Evolutionary conservation across 2,329 filamentous ascomycete species (phyloP), one percentile per base, ranked within the genome.

Genomic region (Aureobasidium sp.): DNA sequence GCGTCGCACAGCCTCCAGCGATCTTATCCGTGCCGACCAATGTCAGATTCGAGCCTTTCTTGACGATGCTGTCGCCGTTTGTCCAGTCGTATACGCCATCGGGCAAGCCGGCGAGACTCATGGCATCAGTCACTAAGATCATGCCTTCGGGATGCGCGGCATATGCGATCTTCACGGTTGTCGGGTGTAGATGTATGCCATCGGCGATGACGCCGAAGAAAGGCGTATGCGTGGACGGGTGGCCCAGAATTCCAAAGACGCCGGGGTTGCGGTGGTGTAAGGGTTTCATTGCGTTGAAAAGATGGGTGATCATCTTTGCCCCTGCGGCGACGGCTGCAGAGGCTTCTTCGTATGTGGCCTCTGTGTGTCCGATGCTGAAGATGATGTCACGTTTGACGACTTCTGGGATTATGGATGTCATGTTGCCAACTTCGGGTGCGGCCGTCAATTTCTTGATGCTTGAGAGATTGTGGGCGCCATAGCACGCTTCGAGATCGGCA

Each of bases 221-320:
- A 0, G 90, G 90, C 53, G 64, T 57, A 55, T 65, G 57, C 57
- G 65, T 59, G 17, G 32, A 35, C 12, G 53, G 34, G 17, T 41
- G 38, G 56, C 90, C 89, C 12, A 96, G 73, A 0, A 94, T 81
- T 24, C 90, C 90, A 66, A 95, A 95, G 61, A 95, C 83, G 32
- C 90, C 90, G 0, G 90, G 90, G 68, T 95, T 90, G 55, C 90
- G 85, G 74, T 96, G 89, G 68, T 93, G 88, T 47, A 95, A 80
- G 12, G 89, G 89, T 1, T 84, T 79, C 90, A 95, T 95, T 22
- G 90, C 90, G 67, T 95, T 95, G 79, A 95, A 95, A 1, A 95
- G 77, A 64, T 95, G 90, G 0, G 90, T 95, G 60, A 95, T 86
- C 88, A 94, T 95, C 44, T 80, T 86, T 2, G 87, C 88, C 48